phyloP scores from a whole-genome alignment of 345 rosid species.

The Trapa bicornis region DNA sequence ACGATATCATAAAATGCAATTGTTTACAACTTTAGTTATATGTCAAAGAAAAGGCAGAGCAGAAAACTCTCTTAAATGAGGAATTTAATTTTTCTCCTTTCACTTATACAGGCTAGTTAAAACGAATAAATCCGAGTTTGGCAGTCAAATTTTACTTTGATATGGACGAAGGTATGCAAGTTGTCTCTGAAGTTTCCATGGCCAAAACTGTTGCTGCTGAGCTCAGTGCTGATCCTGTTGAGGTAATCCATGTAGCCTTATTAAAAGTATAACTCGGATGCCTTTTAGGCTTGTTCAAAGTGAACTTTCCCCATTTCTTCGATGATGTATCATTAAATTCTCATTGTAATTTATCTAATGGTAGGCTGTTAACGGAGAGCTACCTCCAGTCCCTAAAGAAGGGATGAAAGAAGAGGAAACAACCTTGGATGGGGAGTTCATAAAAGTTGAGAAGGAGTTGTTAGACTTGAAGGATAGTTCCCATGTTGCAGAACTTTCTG shows the following conservation, averaged over 20 bases:
- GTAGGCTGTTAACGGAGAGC: constrained; percentile 45
- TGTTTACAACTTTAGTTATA: too few species aligned
- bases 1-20: too few species aligned
- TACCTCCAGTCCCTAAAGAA: constrained; percentile 27
- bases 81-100: background rate
- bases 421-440: constrained; percentile 66
- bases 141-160: background rate
- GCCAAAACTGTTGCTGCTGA: constrained; percentile 31
- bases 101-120: background rate
- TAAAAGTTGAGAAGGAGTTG: constrained; percentile 57
- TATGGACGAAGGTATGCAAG: constrained; percentile 59
- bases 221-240: constrained; percentile 25
- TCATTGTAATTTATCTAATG: constrained; percentile 2
- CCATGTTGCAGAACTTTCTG: constrained; percentile 17
- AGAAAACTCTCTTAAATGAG: background rate
- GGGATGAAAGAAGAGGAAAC: constrained; percentile 72
- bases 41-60: constrained; percentile 25
- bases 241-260: constrained; percentile 25
- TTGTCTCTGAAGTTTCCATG: constrained; percentile 41
- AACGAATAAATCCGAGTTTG: background rate
- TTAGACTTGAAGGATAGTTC: constrained; percentile 28
- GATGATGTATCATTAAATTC: background rate
- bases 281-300: constrained; percentile 12
- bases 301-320: background rate
- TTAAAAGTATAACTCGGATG: background rate